Conservation (phyloP, 805 yeast species). For the Yarrowia keelungensis region DNA sequence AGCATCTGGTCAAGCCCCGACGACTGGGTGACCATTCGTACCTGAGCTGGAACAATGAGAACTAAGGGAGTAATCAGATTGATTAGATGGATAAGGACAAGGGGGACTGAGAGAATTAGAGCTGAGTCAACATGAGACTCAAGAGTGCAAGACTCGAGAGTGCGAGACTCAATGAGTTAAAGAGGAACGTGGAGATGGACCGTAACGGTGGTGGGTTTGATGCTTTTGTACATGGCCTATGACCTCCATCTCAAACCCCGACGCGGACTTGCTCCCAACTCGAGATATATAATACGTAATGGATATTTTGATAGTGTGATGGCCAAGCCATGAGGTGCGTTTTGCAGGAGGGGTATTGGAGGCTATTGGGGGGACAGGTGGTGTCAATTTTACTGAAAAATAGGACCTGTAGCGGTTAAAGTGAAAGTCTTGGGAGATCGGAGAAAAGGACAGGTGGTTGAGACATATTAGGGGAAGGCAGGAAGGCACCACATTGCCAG, state of each 20-base stretch:
- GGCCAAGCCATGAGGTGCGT: slow-evolving; percentile 2
- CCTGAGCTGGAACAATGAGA: slow-evolving; percentile 56
- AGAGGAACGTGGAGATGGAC: too few relatives aligned
- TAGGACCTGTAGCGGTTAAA: too few relatives aligned
- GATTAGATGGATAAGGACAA: background rate
- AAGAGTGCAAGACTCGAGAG: too few relatives aligned
- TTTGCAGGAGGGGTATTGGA: slow-evolving; percentile 28
- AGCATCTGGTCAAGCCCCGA: slow-evolving; percentile 85
- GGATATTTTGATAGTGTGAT: slow-evolving; percentile 30
- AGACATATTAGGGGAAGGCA: too few relatives aligned
- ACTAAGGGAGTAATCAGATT: background rate
- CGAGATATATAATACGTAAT: slow-evolving; percentile 25
- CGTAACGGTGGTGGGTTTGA: too few relatives aligned
- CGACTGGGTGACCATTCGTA: slow-evolving; percentile 82
- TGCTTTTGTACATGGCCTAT: too few relatives aligned
- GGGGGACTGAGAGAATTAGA: too few relatives aligned
- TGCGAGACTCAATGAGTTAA: too few relatives aligned
- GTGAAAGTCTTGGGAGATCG: too few relatives aligned
- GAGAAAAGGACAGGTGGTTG: too few relatives aligned
- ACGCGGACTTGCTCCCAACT: slow-evolving; percentile 18
- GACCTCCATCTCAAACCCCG: background rate
- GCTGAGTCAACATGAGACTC: too few relatives aligned
- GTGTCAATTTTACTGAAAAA: background rate
- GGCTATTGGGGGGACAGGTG: slow-evolving; percentile 8
- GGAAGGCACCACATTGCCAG: too few relatives aligned